A percentile compares a stretch with the other conserved stretches of the same genome.
Conservation (phyloP, 2,329 filamentous ascomycete genomes). For the Fusarium domesticum region DNA sequence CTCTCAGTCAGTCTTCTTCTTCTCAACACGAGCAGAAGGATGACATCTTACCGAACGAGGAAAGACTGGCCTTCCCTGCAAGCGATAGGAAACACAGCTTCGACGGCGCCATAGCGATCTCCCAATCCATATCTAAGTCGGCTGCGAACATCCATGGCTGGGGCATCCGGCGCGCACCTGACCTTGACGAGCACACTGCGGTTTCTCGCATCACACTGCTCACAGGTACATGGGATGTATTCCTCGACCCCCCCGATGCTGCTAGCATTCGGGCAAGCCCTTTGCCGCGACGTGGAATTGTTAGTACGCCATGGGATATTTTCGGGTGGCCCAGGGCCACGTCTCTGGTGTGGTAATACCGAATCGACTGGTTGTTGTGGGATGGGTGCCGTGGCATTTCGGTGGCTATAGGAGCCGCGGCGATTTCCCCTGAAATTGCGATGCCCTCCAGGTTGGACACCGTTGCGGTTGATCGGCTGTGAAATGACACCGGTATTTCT, state of each 20-base stretch:
- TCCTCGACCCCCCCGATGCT: conserved; percentile 7
- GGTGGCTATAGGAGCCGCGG: conserved; percentile 17
- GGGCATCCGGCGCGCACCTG: neutral
- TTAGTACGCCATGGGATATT: conserved; percentile 16
- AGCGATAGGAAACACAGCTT: conserved; percentile 25
- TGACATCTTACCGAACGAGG: conserved; percentile 30
- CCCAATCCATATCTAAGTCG: conserved; percentile 32
- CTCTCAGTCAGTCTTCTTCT: neutral
- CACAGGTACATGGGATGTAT: conserved; percentile 33
- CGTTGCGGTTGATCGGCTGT: conserved; percentile 8
- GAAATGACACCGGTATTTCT: conserved; percentile 10
- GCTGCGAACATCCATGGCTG: conserved; percentile 23
- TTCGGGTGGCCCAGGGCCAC: conserved; percentile 15
- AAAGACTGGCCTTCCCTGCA: conserved; percentile 17
- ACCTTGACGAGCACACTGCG: conserved; percentile 32
- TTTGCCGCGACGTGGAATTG: conserved; percentile 6
- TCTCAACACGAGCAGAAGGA: neutral
- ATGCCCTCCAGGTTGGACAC: conserved; percentile 10
- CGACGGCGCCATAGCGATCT: conserved; percentile 31
- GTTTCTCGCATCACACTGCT: conserved; percentile 30
- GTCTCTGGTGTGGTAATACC: conserved; percentile 12
- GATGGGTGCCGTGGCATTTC: conserved; percentile 20
- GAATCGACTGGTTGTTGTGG: conserved; percentile 5
- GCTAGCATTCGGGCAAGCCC: conserved; percentile 26
- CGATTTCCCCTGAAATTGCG: conserved; percentile 12